Evolutionary conservation across 805 yeast species (phyloP).

Genomic region (Metschnikowia kofuensis): DNA sequence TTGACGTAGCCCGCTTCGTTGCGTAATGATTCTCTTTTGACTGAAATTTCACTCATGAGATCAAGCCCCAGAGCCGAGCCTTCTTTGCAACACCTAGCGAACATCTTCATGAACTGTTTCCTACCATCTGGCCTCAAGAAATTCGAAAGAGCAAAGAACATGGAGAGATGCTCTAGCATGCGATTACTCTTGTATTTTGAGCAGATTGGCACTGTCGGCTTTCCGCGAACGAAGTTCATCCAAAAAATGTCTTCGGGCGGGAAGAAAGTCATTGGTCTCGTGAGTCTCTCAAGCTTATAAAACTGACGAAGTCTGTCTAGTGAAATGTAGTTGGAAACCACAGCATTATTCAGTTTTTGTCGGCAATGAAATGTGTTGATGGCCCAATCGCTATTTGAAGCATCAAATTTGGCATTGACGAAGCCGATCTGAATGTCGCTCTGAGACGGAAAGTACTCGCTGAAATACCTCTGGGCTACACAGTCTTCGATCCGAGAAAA

Average conservation of each 20-base stretch:
- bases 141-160: conserved; percentile 36
- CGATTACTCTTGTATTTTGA: conserved; percentile 49
- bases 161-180: conserved; percentile 46
- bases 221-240: conserved; percentile 26
- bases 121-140: conserved; percentile 25
- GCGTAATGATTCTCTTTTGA: conserved; percentile 19
- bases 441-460: conserved; percentile 20
- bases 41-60: conserved; percentile 21
- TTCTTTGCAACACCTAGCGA: conserved; percentile 8
- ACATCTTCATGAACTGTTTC: conserved; percentile 9
- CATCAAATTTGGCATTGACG: conserved; percentile 35
- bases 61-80: conserved; percentile 32
- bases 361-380: conserved; percentile 13
- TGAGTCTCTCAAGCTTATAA: conserved; percentile 20
- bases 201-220: conserved; percentile 26
- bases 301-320: conserved; percentile 11
- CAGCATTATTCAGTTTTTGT: not conserved
- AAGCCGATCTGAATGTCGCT: conserved; percentile 19
- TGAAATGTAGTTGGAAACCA: conserved; percentile 9
- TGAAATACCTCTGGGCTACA: conserved; percentile 21
- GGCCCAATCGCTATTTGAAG: conserved; percentile 31
- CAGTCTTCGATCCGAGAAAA: conserved; percentile 25
- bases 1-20: conserved; percentile 24
- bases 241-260: conserved; percentile 19
- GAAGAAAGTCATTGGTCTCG: conserved; percentile 31